phyloP scores from a whole-genome alignment of 1,139 yeast species.

The Yamadazyma aaseri region DNA sequence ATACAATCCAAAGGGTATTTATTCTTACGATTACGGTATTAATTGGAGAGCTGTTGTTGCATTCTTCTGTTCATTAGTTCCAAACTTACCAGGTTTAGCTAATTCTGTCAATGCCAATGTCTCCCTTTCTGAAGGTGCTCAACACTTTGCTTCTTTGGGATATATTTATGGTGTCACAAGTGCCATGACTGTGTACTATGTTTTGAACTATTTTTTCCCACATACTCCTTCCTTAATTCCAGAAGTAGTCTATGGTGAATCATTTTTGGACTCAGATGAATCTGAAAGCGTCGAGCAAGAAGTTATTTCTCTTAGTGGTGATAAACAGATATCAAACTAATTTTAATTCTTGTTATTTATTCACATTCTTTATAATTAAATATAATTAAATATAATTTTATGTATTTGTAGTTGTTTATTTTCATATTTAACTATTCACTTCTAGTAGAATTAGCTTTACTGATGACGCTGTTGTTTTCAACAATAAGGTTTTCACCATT shows the following conservation, averaged over 20 bases:
- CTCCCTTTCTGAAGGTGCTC: constrained; percentile 10
- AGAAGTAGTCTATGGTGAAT: constrained; percentile 9
- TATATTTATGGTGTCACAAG: constrained; percentile 14
- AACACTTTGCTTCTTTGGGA: constrained; percentile 13
- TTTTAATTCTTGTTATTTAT: too few species aligned
- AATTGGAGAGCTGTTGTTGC: constrained; percentile 17
- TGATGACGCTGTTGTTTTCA: constrained; percentile 5
- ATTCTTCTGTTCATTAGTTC: constrained; percentile 14
- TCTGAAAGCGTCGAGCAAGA: not conserved
- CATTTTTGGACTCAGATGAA: constrained; percentile 1
- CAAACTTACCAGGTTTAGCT: constrained; percentile 17
- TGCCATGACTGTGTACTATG: constrained; percentile 13
- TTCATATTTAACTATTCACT: too few species aligned
- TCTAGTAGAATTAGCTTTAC: constrained; percentile 11
- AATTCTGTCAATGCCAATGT: constrained; percentile 14
- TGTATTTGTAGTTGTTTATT: too few species aligned
- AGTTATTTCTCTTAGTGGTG: not conserved
- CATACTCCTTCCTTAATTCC: constrained; percentile 11
- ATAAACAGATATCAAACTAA: not conserved
- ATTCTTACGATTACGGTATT: constrained; percentile 13
- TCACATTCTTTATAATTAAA: too few species aligned
- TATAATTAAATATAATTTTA: too few species aligned
- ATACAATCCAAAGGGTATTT: constrained; percentile 15
- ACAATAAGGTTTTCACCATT: constrained; percentile 16
- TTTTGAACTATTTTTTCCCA: constrained; percentile 13